Conservation (phyloP, 192 early-diverging fungal genomes). For the Podila epicladia region DNA sequence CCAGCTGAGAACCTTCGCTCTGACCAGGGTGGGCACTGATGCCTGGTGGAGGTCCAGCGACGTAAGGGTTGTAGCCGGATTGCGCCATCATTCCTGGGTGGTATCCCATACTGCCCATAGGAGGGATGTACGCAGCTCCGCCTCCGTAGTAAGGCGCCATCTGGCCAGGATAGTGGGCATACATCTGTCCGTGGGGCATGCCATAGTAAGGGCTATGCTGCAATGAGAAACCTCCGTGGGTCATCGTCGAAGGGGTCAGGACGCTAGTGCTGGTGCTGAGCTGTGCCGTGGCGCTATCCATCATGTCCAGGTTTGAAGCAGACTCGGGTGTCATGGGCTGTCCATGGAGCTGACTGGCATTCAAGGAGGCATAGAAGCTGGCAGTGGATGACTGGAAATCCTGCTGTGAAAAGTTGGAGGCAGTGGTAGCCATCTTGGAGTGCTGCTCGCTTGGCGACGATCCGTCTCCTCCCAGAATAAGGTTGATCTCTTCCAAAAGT, state of each 20-base stretch:
- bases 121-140: slow-evolving; percentile 27
- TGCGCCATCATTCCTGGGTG: slow-evolving; percentile 37
- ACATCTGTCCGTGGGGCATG: slow-evolving; percentile 41
- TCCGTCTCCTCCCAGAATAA: slow-evolving; percentile 29
- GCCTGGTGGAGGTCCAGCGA: slow-evolving; percentile 33
- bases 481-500: slow-evolving; percentile 79
- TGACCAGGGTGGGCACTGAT: slow-evolving; percentile 18
- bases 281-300: slow-evolving; percentile 8
- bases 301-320: slow-evolving; percentile 4
- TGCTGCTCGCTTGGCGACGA: slow-evolving; percentile 11
- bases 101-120: slow-evolving; percentile 32
- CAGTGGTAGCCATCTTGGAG: slow-evolving; percentile 13
- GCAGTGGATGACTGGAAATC: slow-evolving; percentile 19
- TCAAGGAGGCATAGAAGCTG: slow-evolving; percentile 30
- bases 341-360: slow-evolving; percentile 7
- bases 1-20: slow-evolving; percentile 13
- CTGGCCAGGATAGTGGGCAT: slow-evolving; percentile 45
- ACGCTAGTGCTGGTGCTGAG: slow-evolving; percentile 8
- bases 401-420: slow-evolving; percentile 11
- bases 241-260: slow-evolving; percentile 14
- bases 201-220: slow-evolving; percentile 37
- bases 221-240: slow-evolving; percentile 15
- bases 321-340: slow-evolving; percentile 12
- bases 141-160: slow-evolving; percentile 43
- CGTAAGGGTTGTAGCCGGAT: slow-evolving; percentile 37